Base-by-base conservation (phyloP, 106 monocot genomes). In the Alisma plantagoaquatica region DNA sequence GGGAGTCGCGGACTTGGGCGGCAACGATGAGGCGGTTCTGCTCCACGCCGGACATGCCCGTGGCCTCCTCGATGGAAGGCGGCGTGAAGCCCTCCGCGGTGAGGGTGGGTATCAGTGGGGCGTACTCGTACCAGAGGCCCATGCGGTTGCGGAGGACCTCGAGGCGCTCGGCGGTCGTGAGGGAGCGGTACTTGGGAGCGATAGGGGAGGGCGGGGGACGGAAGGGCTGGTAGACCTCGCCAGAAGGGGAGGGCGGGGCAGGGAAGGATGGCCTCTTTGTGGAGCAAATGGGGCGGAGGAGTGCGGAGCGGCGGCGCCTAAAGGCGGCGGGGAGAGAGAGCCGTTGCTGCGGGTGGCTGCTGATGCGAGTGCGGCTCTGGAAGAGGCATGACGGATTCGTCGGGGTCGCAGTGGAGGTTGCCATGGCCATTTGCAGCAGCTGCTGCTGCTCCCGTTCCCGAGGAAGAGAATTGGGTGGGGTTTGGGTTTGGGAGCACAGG, bases 121-220 rank as follows among this genome's bases (percentile, higher is more conserved):
- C 74, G 77, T 84, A 91, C 48, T 91, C 90, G 74, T 77, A 60
- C 90, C 90, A 91, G 32, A 65, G 71, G 29, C 90, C 90, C 51
- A 91, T 71, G 21, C 90, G 77, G 56, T 81, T 44, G 64, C 84
- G 90, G 64, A 91, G 83, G 64, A 84, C 41, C 1, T 71, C 84
- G 29, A 91, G 69, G 51, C 74, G 76, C 47, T 80, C 74, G 27
- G 24, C 23, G 38, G 54, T 33, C 31, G 43, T 49, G 46, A 91
- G 68, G 66, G 65, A 63, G 32, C 72, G 68, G 71, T 72, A 84
- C 47, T 75, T 48, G 12, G 64, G 0, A 1, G 90, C 80, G 31
- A 81, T 77, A 22, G 86, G 80, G 16, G 76, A 71, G 33, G 90
- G 80, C 0, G 90, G 87, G 2, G 83, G 76, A 8, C 84, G 66